Base-by-base conservation (phyloP, 306 rosid genomes). In the Betula pendula region DNA sequence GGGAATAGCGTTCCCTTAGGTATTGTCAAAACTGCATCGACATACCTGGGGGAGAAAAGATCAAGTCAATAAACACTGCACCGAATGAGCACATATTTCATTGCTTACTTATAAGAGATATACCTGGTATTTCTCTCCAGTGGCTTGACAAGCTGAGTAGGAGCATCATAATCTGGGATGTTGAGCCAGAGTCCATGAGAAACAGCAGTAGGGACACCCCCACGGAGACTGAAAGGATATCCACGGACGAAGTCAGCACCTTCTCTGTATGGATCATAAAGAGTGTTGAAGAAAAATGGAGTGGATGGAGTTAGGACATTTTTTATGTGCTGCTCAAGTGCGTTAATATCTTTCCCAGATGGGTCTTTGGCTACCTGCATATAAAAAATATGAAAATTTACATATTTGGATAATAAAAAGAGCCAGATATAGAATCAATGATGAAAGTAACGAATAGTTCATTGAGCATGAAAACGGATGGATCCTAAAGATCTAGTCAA, bases 101-200 rank as follows among this genome's bases (percentile, higher is more conserved):
- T 38, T 38, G 42, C 1, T 38, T 38, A 6, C 42, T 5, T 6
- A 38, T 38, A 38, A 38, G 42, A 38, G 42, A 38, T 38, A 6
- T 38, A 38, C 42, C 96, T 89, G 69, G 83, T 83, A 84, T 90
- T 93, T 81, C 96, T 90, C 89, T 93, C 98, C 27, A 25, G 86
- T 49, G 98, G 98, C 82, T 89, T 93, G 79, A 91, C 96, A 75
- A 90, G 98, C 81, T 93, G 94, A 10, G 98, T 93, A 9, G 98
- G 98, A 42, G 98, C 96, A 81, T 89, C 98, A 48, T 93, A 93
- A 65, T 89, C 98, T 8, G 96, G 96, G 16, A 90, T 90, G 86
- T 93, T 93, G 84, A 93, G 94, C 97, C 96, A 93, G 67, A 93
- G 94, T 62, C 97, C 97, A 52, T 90, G 96, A 79, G 97, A 92